Evolutionary conservation across 1,284 basidiomycete species (phyloP), one percentile per base, ranked within the genome.

Genomic region (Apiotrichum sp.): DNA sequence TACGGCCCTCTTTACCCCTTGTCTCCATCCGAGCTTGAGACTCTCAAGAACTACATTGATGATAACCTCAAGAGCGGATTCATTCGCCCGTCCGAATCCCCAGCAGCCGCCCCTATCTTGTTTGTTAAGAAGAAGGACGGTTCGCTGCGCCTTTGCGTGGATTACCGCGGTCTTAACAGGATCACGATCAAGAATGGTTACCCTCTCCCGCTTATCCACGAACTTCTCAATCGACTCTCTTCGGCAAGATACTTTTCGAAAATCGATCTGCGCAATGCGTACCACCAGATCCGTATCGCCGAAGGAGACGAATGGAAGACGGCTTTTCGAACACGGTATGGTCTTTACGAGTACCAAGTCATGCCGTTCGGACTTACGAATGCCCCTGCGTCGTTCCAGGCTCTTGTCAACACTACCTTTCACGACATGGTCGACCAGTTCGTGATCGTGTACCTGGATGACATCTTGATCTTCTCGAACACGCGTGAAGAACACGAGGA

Each of bases 151-250:
- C 69, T 79, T 0, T 78, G 78, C 53, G 70, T 80, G 0, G 78
- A 82, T 58, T 82, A 78, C 63, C 63, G 75, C 0, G 67, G 69
- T 5, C 70, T 82, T 29, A 82, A 82, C 58, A 44, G 52, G 0
- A 59, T 72, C n/a, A 80, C 75, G 0, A 57, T 71, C 3, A 79
- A 79, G 60, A 74, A 79, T 29, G 57, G 59, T 2, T 63, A 68
- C 53, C 64, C 65, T 1, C 56, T 73, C 1, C 65, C 64, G 0
- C 58, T 62, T 5, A 67, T 68, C 16, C 6, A 45, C 1, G 65
- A 70, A 31, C 52, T 65, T 0, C 58, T 77, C 3, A 62, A 73
- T 49, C 50, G 59, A 5, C 61, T 83, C 1, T 67, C n/a, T 0
- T 29, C 47, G 0, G 67, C 68, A 1, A 63, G 54, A 14, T 44